Evolutionary conservation across 1,284 basidiomycete genomes (phyloP).

Genomic region (Boletellus deceptivus): DNA sequence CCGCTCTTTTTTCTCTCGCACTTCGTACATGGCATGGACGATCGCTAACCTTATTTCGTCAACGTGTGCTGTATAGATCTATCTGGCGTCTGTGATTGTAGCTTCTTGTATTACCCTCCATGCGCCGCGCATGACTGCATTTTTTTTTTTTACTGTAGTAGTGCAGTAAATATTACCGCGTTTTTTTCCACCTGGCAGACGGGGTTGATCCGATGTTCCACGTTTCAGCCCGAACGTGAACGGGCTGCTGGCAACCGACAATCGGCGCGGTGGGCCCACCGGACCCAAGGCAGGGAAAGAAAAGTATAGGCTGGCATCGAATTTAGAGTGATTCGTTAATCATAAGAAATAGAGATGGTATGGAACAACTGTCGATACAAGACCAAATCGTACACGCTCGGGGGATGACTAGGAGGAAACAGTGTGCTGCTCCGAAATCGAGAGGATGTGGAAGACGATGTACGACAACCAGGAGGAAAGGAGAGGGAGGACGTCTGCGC

Average conservation of each 20-base stretch:
- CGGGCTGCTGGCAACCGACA: no score
- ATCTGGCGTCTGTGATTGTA: constrained; percentile 11
- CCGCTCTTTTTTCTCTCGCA: constrained; percentile 8
- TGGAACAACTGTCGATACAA: constrained; percentile 27
- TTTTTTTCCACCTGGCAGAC: not conserved
- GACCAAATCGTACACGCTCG: constrained; percentile 3
- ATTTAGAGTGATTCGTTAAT: constrained; percentile 12
- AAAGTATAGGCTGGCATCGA: not conserved
- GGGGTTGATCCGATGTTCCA: not conserved
- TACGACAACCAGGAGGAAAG: constrained; percentile 9
- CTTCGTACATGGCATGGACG: constrained; percentile 1
- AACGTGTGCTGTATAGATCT: constrained; percentile 21
- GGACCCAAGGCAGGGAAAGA: not conserved
- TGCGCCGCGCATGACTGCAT: not conserved
- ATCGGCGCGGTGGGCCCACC: not conserved
- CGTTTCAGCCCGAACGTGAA: not conserved
- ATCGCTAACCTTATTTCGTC: constrained; percentile 19
- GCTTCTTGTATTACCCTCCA: constrained; percentile 1
- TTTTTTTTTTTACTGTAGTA: constrained; percentile 10
- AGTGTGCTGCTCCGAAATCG: constrained; percentile 3
- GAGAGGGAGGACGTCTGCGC: constrained; percentile 9
- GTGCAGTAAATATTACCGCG: constrained; percentile 2
- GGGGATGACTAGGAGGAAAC: constrained; percentile 10
- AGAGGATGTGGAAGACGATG: constrained; percentile 14
- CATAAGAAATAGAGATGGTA: constrained; percentile 13